Conservation (phyloP, 345 rosid species). For the Gossypium mustelinum region DNA sequence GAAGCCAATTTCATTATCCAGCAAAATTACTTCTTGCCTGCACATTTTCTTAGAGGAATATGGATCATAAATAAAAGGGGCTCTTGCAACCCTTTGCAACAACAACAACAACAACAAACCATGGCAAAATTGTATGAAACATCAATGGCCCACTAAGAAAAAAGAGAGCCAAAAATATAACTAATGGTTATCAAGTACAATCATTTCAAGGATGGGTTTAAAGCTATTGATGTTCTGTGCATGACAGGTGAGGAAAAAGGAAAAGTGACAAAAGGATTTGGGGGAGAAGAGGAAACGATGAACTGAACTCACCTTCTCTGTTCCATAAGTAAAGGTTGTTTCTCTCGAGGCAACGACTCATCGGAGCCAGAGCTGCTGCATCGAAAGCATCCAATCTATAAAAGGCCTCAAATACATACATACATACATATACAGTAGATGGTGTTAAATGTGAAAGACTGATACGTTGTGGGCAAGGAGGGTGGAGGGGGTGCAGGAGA, state of each 20-base stretch:
- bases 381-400: slow-evolving; percentile 4
- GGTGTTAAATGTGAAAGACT: background rate
- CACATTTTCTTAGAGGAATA: slow-evolving; percentile 4
- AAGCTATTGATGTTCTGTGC: background rate
- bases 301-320: slow-evolving; percentile 36
- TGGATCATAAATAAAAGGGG: background rate
- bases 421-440: too few species aligned
- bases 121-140: background rate
- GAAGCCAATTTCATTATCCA: slow-evolving; percentile 62
- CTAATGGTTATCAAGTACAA: background rate
- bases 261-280: background rate
- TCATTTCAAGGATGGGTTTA: background rate
- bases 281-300: background rate
- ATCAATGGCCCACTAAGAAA: background rate
- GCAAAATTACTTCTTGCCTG: slow-evolving; percentile 51
- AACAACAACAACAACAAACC: background rate
- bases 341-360: slow-evolving; percentile 33
- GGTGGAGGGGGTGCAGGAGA: slow-evolving; percentile 47
- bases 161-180: background rate
- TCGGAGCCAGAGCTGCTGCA: slow-evolving; percentile 40
- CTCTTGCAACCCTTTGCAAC: slow-evolving; percentile 12
- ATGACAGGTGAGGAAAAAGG: background rate
- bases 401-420: background rate
- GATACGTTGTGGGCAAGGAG: slow-evolving; percentile 29
- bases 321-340: slow-evolving; percentile 44